phyloP scores from a whole-genome alignment of 1,284 basidiomycete species.

The Wolfiporia cocos region DNA sequence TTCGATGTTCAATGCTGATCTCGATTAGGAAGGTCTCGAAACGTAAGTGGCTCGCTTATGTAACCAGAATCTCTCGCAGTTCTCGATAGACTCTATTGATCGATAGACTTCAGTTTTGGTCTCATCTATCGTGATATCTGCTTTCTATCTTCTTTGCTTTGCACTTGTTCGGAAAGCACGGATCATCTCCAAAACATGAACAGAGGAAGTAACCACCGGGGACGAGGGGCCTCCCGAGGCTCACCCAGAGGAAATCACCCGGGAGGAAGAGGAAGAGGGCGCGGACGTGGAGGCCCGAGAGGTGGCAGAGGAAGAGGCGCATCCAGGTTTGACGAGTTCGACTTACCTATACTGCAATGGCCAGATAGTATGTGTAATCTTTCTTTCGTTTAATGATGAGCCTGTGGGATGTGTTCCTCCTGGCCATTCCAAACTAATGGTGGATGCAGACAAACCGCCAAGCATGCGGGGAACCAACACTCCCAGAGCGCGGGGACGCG shows the following conservation, averaged over 20 bases:
- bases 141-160: too few species aligned
- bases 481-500: slow-evolving; percentile 13
- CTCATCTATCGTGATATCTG: too few species aligned
- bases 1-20: too few species aligned
- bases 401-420: too few species aligned
- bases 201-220: slow-evolving; percentile 11
- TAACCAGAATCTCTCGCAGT: slow-evolving; percentile 1
- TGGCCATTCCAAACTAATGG: too few species aligned
- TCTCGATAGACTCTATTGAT: background rate
- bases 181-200: too few species aligned
- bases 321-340: slow-evolving; percentile 19
- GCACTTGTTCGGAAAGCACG: too few species aligned
- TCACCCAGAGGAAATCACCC: background rate
- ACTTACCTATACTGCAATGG: slow-evolving; percentile 26
- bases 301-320: slow-evolving; percentile 20
- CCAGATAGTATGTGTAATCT: slow-evolving; percentile 18
- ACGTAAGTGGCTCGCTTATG: too few species aligned
- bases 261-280: background rate
- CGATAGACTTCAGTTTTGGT: background rate
- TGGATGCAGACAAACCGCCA: slow-evolving; percentile 11
- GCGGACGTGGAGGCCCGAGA: slow-evolving; percentile 10
- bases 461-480: slow-evolving; percentile 2
- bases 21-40: too few species aligned
- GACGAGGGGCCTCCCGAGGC: slow-evolving; percentile 14
- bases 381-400: too few species aligned